A percentile compares a stretch with the other conserved stretches of the same genome.
Conservation (phyloP, 306 rosid species). For the Quillaja saponaria region DNA sequence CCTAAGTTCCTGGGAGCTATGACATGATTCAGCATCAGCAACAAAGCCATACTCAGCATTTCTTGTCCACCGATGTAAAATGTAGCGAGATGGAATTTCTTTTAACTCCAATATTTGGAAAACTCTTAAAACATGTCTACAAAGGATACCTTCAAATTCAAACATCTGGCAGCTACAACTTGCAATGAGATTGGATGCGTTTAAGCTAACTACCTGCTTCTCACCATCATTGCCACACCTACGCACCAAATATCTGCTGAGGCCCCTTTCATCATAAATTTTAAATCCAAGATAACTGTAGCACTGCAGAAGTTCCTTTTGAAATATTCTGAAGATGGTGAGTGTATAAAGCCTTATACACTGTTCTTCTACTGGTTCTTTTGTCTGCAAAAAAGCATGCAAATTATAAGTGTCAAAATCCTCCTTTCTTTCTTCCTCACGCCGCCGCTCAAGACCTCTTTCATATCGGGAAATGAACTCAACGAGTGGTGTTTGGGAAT, state of each 20-base stretch:
- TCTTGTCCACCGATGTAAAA: slow-evolving; percentile 88
- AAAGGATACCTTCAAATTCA: slow-evolving; percentile 88
- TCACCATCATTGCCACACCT: slow-evolving; percentile 73
- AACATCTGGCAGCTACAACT: slow-evolving; percentile 93
- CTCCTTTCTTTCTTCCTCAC: slow-evolving; percentile 84
- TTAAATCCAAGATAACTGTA: slow-evolving; percentile 86
- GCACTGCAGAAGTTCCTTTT: slow-evolving; percentile 88
- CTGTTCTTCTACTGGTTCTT: slow-evolving; percentile 89
- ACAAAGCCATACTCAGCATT: slow-evolving; percentile 82
- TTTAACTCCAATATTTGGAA: slow-evolving; percentile 80
- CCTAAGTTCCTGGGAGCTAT: slow-evolving; percentile 71
- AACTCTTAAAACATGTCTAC: slow-evolving; percentile 83
- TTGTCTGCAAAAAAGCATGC: slow-evolving; percentile 84
- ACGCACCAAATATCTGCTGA: slow-evolving; percentile 79
- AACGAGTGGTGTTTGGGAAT: slow-evolving; percentile 66
- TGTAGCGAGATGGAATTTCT: slow-evolving; percentile 80
- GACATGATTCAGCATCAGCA: slow-evolving; percentile 64
- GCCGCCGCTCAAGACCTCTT: slow-evolving; percentile 79
- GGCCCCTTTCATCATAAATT: slow-evolving; percentile 62
- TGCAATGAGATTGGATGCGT: slow-evolving; percentile 53
- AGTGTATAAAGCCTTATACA: slow-evolving; percentile 85
- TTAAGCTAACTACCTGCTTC: slow-evolving; percentile 65
- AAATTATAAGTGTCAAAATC: slow-evolving; percentile 74
- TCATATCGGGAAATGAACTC: slow-evolving; percentile 84
- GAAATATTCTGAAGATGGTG: slow-evolving; percentile 72